phyloP scores from a whole-genome alignment of 768 basidiomycete species.

The Xerocomus brunneocitrinus region DNA sequence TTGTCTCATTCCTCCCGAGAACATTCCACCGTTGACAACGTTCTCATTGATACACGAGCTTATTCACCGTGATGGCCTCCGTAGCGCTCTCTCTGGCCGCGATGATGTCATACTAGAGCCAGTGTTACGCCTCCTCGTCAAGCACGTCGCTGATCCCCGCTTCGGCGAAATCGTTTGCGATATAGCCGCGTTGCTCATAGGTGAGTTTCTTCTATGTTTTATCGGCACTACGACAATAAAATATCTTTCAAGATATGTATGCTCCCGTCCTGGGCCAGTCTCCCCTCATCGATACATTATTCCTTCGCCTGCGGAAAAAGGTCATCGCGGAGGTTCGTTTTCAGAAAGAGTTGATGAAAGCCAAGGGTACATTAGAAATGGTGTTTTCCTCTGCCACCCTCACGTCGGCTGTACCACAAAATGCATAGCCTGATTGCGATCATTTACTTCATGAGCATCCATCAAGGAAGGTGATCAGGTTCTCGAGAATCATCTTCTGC shows the following conservation, averaged over 20 bases:
- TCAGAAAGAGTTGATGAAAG: constrained; percentile 78
- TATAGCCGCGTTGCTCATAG: constrained; percentile 74
- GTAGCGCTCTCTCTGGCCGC: constrained; percentile 80
- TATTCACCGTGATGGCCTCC: constrained; percentile 85
- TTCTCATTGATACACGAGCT: constrained; percentile 93
- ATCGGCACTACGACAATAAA: constrained; percentile 3
- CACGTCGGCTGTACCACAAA: constrained; percentile 12
- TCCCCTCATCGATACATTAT: constrained; percentile 82
- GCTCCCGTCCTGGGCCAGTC: constrained; percentile 89
- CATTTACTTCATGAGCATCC: constrained; percentile 18
- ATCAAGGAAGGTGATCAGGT: constrained; percentile 61
- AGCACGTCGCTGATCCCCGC: constrained; percentile 83
- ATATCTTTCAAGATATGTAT: constrained; percentile 71
- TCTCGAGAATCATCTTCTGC: constrained; percentile 65
- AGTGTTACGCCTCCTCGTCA: constrained; percentile 78
- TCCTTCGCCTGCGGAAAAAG: constrained; percentile 77
- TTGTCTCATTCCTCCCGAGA: constrained; percentile 40
- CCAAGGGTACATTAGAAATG: constrained; percentile 90
- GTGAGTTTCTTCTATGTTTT: constrained; percentile 41
- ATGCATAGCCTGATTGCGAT: constrained; percentile 12
- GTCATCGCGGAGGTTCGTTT: constrained; percentile 83
- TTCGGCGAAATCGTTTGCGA: constrained; percentile 90
- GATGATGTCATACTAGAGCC: constrained; percentile 94
- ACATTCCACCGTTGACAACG: constrained; percentile 75
- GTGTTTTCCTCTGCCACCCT: constrained; percentile 59